Evolutionary conservation across 805 yeast genomes (phyloP).

Genomic region (Wickerhamiella sorbophila): DNA sequence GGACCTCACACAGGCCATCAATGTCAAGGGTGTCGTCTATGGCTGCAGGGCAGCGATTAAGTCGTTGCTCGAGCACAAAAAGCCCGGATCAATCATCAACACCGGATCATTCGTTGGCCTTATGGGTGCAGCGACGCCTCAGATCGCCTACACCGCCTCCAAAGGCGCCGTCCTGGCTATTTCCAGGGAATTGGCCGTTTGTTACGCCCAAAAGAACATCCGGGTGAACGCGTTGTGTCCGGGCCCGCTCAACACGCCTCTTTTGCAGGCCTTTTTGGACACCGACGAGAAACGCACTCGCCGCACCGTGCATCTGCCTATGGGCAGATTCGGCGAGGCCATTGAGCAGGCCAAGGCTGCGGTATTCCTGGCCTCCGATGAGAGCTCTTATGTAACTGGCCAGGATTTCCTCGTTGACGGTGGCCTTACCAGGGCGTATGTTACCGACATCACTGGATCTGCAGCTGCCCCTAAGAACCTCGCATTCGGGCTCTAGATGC

Average conservation of each 20-base stretch:
- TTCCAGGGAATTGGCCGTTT: conserved; percentile 35
- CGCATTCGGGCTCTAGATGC: conserved; percentile 21
- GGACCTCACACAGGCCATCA: conserved; percentile 26
- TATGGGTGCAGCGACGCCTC: conserved; percentile 29
- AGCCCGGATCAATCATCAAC: conserved; percentile 25
- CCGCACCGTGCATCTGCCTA: conserved; percentile 31
- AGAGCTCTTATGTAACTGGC: conserved; percentile 41
- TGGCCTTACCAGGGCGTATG: conserved; percentile 26
- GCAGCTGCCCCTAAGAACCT: conserved; percentile 19
- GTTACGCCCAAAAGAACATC: conserved; percentile 42
- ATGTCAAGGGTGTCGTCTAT: conserved; percentile 27
- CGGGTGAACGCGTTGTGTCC: conserved; percentile 46
- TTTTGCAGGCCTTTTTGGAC: conserved; percentile 40
- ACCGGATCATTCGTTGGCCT: conserved; percentile 28
- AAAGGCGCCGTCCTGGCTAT: conserved; percentile 28
- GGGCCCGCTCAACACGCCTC: conserved; percentile 48
- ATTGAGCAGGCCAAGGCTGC: conserved; percentile 49
- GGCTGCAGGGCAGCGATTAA: conserved; percentile 27
- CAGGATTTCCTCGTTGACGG: conserved; percentile 51
- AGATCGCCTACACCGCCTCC: conserved; percentile 28
- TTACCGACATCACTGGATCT: conserved; percentile 19
- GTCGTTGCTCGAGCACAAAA: conserved; percentile 21
- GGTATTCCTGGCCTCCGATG: conserved; percentile 40
- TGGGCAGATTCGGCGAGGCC: conserved; percentile 51
- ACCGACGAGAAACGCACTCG: conserved; percentile 38